phyloP scores from a whole-genome alignment of 805 yeast species.

The Ogataea dorogensis region DNA sequence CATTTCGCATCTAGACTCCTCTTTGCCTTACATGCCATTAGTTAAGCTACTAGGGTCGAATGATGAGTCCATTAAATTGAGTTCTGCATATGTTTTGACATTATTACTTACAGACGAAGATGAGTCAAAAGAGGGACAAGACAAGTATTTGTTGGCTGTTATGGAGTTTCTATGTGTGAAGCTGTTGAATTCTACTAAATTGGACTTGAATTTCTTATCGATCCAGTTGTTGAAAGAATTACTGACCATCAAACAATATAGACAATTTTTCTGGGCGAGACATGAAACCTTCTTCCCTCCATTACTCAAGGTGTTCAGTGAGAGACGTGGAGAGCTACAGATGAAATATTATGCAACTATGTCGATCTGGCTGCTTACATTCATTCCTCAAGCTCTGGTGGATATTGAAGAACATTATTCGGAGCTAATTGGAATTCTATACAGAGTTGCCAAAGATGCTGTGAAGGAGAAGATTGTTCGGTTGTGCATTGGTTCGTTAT shows the following conservation, averaged over 20 bases:
- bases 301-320: conserved; percentile 45
- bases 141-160: conserved; percentile 39
- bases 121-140: conserved; percentile 21
- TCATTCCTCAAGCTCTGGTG: conserved; percentile 52
- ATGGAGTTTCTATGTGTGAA: conserved; percentile 37
- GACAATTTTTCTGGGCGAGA: conserved; percentile 48
- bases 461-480: conserved; percentile 91
- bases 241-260: conserved; percentile 51
- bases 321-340: conserved; percentile 60
- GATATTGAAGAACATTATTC: conserved; percentile 51
- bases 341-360: conserved; percentile 78
- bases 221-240: conserved; percentile 66
- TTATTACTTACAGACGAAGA: conserved; percentile 40
- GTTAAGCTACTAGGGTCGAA: conserved; percentile 48
- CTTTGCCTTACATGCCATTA: conserved; percentile 55
- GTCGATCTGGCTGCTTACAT: conserved; percentile 82
- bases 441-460: conserved; percentile 67
- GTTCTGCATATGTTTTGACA: conserved; percentile 54
- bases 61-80: conserved; percentile 57
- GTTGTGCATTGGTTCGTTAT: conserved; percentile 70
- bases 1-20: conserved; percentile 40
- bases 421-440: conserved; percentile 51
- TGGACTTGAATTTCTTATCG: conserved; percentile 57
- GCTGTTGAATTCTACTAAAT: conserved; percentile 35
- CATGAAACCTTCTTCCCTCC: conserved; percentile 47